Base-by-base conservation (phyloP, 495 filamentous ascomycete genomes). In the Neurospora sp. region DNA sequence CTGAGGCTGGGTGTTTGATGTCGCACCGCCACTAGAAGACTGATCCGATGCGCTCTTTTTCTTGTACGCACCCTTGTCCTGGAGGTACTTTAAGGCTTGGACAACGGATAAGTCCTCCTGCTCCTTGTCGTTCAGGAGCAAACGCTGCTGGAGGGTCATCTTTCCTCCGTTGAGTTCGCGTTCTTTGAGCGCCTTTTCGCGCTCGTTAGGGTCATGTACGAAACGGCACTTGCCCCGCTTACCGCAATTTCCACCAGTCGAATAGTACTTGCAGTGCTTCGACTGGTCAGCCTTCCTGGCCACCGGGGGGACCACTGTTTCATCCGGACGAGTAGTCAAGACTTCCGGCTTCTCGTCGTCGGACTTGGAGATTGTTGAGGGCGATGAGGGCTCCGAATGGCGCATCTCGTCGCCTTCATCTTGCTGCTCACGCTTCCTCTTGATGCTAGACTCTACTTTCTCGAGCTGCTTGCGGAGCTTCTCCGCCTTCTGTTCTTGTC, bases 141-240 rank as follows among this genome's bases (percentile, higher is more conserved):
- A 81, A 40, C 87, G 86, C 71, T 89, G 86, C 74, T 84, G 82
- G 16, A 89, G 82, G 0, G 87, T 88, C 82, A 88, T 85, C 42
- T 84, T 84, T 39, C 87, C 87, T 35, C 85, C 85, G 76, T 88
- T 88, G 72, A 79, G 76, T 69, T 85, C 86, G 37, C 85, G 81
- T 75, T 87, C 86, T 69, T 79, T 83, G 39, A 88, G 78, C 31
- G 87, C 86, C 69, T 84, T 85, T 72, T 85, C 85, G 27, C 87
- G 82, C 70, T 87, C 84, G 20, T 82, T 81, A 5, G 83, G 80
- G 74, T 89, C 87, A 75, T 89, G 87, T 68, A 88, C 86, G 78
- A 89, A 89, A 78, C 87, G 87, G 83, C 87, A 89, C 85, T 89
- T 89, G 85, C 86, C 86, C 84, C 87, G 86, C 84, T 89, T 89